Evolutionary conservation across 169 alveolate species (phyloP).

Genomic region (Plasmodium vivax): DNA sequence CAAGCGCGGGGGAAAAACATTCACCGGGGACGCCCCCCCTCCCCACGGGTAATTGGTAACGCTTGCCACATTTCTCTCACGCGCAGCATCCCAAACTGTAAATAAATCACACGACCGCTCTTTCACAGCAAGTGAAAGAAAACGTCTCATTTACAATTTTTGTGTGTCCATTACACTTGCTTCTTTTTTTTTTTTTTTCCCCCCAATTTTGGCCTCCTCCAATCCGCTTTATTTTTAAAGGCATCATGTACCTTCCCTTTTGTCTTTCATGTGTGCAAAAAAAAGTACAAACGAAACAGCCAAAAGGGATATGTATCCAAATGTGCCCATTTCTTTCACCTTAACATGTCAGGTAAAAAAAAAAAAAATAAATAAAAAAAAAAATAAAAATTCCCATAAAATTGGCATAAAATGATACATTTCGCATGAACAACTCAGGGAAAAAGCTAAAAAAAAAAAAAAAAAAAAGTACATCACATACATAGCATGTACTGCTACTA

Average conservation of each 20-base stretch:
- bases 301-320: not conserved
- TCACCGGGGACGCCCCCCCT: not conserved
- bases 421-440: conserved; percentile 21
- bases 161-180: not conserved
- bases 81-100: not conserved
- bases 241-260: not conserved
- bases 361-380: not conserved
- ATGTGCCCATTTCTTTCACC: not conserved
- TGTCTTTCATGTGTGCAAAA: conserved; percentile 74
- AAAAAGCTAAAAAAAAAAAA: not conserved
- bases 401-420: not conserved
- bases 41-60: not conserved
- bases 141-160: not conserved
- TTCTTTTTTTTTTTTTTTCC: not conserved
- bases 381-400: not conserved
- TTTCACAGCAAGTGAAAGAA: not conserved
- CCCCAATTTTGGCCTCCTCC: not conserved
- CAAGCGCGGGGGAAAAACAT: not conserved
- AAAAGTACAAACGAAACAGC: not conserved
- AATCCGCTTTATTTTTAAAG: not conserved
- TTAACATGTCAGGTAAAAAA: conserved; percentile 7
- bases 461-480: not conserved
- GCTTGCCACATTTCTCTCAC: not conserved
- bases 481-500: not conserved
- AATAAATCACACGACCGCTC: not conserved